phyloP scores from a whole-genome alignment of 2,329 filamentous ascomycete genomes.

The Epicoccum sorghinum region DNA sequence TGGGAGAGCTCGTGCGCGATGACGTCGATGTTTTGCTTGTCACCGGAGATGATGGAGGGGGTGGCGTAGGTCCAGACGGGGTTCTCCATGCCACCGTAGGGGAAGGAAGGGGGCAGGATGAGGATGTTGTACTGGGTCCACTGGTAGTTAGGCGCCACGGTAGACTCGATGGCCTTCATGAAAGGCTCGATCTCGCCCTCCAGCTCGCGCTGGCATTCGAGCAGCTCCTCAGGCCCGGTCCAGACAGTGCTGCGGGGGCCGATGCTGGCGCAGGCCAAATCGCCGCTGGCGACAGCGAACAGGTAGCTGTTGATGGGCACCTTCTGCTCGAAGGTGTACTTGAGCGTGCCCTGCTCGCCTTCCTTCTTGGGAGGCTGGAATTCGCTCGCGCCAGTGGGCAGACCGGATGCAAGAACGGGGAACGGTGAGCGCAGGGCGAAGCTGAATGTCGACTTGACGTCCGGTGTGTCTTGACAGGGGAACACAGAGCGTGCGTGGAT shows the following conservation, averaged over 20 bases:
- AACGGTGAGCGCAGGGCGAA: constrained; percentile 87
- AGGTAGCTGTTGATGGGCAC: constrained; percentile 94
- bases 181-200: constrained; percentile 91
- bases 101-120: constrained; percentile 80
- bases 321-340: constrained; percentile 87
- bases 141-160: constrained; percentile 78
- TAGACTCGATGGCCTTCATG: constrained; percentile 80
- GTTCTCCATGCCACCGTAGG: constrained; percentile 75
- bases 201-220: constrained; percentile 87
- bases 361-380: constrained; percentile 57
- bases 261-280: constrained; percentile 83
- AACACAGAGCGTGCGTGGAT: constrained; percentile 94
- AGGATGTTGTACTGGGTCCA: constrained; percentile 97
- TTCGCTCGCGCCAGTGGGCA: constrained; percentile 63
- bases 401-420: constrained; percentile 89
- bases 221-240: constrained; percentile 85
- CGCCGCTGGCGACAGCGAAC: constrained; percentile 86
- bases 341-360: constrained; percentile 60
- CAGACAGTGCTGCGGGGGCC: constrained; percentile 85
- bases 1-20: constrained; percentile 84
- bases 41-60: constrained; percentile 88
- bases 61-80: constrained; percentile 95
- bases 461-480: constrained; percentile 96
- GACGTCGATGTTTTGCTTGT: constrained; percentile 85
- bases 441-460: constrained; percentile 93